These are phyloP conservation scores for Coccinonectria pachysandricola DNA, from an alignment of 2,329 filamentous ascomycete species.

Conservation along the genomic window DNA sequence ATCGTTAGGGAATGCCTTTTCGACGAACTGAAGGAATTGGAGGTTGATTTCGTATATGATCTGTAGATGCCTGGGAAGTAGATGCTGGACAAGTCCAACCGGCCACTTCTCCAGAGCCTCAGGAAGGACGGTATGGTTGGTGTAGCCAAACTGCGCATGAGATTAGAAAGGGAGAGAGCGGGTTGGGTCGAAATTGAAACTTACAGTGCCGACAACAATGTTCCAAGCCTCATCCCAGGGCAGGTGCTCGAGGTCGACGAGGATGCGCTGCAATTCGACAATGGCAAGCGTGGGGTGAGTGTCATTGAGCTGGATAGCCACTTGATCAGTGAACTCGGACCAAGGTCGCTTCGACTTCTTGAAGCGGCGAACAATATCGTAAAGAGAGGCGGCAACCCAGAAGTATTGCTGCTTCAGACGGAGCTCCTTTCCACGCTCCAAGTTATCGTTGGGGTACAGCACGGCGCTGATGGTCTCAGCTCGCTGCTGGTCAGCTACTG, in stretches of 20 bases:
- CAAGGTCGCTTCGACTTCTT: slow-evolving; percentile 92
- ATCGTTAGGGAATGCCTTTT: slow-evolving; percentile 82
- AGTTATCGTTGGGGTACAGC: slow-evolving; percentile 93
- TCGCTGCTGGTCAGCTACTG: slow-evolving; percentile 93
- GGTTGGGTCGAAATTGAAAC: slow-evolving; percentile 14
- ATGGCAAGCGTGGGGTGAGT: slow-evolving; percentile 95
- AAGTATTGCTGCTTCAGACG: slow-evolving; percentile 99
- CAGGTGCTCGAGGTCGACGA: slow-evolving; percentile 80
- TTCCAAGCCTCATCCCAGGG: slow-evolving; percentile 90
- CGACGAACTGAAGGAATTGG: slow-evolving; percentile 81
- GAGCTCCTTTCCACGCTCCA: slow-evolving; percentile 92
- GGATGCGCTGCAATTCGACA: slow-evolving; percentile 87
- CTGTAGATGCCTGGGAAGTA: slow-evolving; percentile 86
- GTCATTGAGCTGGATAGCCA: slow-evolving; percentile 96
- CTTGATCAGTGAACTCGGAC: slow-evolving; percentile 86
- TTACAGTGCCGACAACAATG: slow-evolving; percentile 59
- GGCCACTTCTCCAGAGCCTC: slow-evolving; percentile 99
- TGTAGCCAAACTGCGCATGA: slow-evolving; percentile 70
- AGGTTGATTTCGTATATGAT: slow-evolving; percentile 99
- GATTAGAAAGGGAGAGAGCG: slow-evolving; percentile 4
- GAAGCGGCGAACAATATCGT: slow-evolving; percentile 94
- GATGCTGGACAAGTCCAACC: slow-evolving; percentile 80
- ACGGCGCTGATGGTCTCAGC: slow-evolving; percentile 99
- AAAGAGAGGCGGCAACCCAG: slow-evolving; percentile 94
- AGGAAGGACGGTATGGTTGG: slow-evolving; percentile 94